Percentiles rank a stretch among this genome's conserved stretches.
phyloP scores from a whole-genome alignment of 169 alveolate genomes.

The Babesia ovata region DNA sequence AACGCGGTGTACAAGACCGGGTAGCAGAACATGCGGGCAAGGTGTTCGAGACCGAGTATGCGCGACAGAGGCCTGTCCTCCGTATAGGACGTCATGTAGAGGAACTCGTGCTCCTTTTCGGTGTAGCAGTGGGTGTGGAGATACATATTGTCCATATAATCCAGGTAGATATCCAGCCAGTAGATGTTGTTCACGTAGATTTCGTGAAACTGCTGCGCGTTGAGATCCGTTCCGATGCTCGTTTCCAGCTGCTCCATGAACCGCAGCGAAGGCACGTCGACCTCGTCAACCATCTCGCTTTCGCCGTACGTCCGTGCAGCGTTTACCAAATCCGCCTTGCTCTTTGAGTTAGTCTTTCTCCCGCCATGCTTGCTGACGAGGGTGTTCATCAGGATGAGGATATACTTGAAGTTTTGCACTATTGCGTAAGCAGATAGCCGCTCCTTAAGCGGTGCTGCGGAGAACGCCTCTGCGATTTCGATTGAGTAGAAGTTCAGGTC shows the following conservation, averaged over 20 bases:
- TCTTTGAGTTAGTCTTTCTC: background rate
- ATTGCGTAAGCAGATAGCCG: conserved; percentile 24
- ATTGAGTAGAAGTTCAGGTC: conserved; percentile 8
- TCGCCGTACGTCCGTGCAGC: background rate
- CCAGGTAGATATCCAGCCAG: conserved; percentile 61
- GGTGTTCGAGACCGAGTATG: conserved; percentile 47
- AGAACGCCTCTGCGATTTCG: conserved; percentile 5
- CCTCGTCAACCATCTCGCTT: conserved; percentile 9
- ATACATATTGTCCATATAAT: conserved; percentile 51
- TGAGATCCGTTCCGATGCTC: background rate
- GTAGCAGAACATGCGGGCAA: conserved; percentile 54
- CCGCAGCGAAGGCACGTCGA: conserved; percentile 46
- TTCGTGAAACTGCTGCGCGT: conserved; percentile 29
- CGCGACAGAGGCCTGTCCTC: background rate
- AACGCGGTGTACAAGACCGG: conserved; percentile 27
- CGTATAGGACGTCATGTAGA: background rate
- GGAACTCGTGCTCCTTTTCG: conserved; percentile 30
- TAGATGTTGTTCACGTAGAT: conserved; percentile 52
- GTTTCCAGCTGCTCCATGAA: conserved; percentile 29
- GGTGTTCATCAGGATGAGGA: conserved; percentile 25
- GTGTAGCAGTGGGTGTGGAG: conserved; percentile 45
- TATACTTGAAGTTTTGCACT: conserved; percentile 57
- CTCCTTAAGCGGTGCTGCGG: conserved; percentile 23
- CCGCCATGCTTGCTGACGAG: background rate
- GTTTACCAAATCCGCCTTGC: background rate